Evolutionary conservation across 2,329 filamentous ascomycete genomes (phyloP).

Genomic region (Whalleya microplaca): DNA sequence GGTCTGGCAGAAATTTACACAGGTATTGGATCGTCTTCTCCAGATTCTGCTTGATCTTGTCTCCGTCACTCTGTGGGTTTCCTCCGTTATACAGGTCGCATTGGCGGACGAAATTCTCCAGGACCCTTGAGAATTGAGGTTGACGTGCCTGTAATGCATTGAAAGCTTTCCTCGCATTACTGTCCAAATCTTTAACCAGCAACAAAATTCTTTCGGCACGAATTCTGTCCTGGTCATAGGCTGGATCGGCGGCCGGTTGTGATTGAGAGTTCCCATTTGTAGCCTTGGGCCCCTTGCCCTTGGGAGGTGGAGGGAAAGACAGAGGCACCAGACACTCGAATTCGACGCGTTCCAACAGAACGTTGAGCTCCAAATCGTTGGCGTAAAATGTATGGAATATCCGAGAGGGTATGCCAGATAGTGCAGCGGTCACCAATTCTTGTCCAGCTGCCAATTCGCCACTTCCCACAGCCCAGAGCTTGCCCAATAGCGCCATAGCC

Average conservation of each 20-base stretch:
- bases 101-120: conserved; percentile 77
- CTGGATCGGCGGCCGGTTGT: conserved; percentile 50
- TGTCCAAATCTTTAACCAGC: conserved; percentile 77
- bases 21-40: conserved; percentile 75
- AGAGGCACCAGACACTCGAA: conserved; percentile 90
- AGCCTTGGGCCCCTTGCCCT: conserved; percentile 64
- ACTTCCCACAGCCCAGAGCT: conserved; percentile 90
- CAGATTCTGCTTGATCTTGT: conserved; percentile 71
- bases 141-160: conserved; percentile 84
- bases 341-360: conserved; percentile 80
- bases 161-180: conserved; percentile 81
- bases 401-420: conserved; percentile 80
- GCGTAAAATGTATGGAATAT: conserved; percentile 89
- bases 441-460: conserved; percentile 85
- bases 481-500: conserved; percentile 81
- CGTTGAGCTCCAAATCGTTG: conserved; percentile 85
- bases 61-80: conserved; percentile 73
- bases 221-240: conserved; percentile 72
- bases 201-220: conserved; percentile 84
- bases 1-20: conserved; percentile 76
- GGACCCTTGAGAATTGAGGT: conserved; percentile 70
- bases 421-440: conserved; percentile 72
- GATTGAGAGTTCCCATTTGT: conserved; percentile 58
- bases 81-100: conserved; percentile 92
- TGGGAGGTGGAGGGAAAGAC: conserved; percentile 75